phyloP scores from a whole-genome alignment of 2,329 filamentous ascomycete species.

The Fusarium stilboides region DNA sequence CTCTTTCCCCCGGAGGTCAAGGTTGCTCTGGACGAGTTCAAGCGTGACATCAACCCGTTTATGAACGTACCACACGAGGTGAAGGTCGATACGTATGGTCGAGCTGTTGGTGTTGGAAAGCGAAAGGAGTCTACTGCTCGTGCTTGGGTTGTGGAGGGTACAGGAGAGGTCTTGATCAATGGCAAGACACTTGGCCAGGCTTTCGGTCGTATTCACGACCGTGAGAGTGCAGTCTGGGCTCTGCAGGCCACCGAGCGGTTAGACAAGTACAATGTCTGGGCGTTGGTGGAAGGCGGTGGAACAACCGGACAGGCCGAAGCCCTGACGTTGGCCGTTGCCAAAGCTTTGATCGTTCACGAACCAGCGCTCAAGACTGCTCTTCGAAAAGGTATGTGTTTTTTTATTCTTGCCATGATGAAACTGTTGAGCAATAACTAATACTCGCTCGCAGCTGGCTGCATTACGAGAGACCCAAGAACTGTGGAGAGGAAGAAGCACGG shows the following conservation, averaged over 20 bases:
- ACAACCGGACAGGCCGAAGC: constrained; percentile 97
- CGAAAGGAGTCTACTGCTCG: constrained; percentile 90
- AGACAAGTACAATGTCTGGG: constrained; percentile 98
- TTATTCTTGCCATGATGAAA: constrained; percentile 15
- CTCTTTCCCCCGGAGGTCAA: constrained; percentile 80
- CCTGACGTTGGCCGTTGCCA: constrained; percentile 89
- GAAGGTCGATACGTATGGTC: constrained; percentile 81
- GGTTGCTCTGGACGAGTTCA: constrained; percentile 77
- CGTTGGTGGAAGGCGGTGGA: constrained; percentile 85
- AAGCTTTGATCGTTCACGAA: constrained; percentile 91
- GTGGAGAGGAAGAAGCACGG: constrained; percentile 99
- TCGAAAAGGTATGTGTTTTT: constrained; percentile 80
- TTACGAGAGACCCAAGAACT: constrained; percentile 90
- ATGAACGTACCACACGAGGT: constrained; percentile 74
- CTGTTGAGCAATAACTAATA: constrained; percentile 59
- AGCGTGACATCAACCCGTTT: constrained; percentile 80
- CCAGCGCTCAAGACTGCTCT: constrained; percentile 90
- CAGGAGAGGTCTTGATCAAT: constrained; percentile 91
- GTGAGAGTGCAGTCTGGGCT: constrained; percentile 94
- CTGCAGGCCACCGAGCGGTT: constrained; percentile 85
- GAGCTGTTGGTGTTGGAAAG: constrained; percentile 84
- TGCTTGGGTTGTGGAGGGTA: constrained; percentile 92
- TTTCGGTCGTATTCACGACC: constrained; percentile 91
- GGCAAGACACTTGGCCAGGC: constrained; percentile 85
- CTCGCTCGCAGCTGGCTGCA: constrained; percentile 80